Base-by-base conservation (phyloP, 371 early-diverging fungal species). In the Zopfochytrium polystomum region DNA sequence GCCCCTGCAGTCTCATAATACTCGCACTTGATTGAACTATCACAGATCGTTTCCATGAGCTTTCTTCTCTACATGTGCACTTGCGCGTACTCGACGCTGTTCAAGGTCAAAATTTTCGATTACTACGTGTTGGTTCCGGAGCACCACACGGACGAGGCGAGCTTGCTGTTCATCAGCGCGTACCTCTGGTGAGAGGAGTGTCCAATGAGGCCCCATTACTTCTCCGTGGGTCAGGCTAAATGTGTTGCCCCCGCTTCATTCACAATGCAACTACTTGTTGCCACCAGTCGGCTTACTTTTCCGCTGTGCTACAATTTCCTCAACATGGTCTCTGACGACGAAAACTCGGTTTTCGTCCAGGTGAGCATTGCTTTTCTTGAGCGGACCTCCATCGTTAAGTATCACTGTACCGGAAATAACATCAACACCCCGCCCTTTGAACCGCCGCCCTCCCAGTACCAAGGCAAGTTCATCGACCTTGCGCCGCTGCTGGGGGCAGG, bases 251-350 rank as follows among this genome's bases (percentile, higher is more conserved):
- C 15, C 30, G 30, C 18, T 51, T 9, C 38, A 20, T 53, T 60
- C 46, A 18, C 45, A 11, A 61, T 45, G 15, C 18, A 55, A 29
- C n/a, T 26, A 30, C 42, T 2, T 25, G 42, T 31, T 15, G 30
- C 25, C 65, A 2, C 3, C 51, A 73, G 79, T 62, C 73, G 73
- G 25, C 70, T 81, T 23, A 79, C 67, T 67, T 90, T 92, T 15
- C 95, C 96, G 2, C 80, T 96, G 50, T 92, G 93, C 63, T 95
- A 95, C 77, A 96, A 96, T 68, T 95, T 89, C 62, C 80, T 95
- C 47, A 91, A 90, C 38, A 78, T 93, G 57, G 84, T 82, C 2
- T 65, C 72, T 1, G 72, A 78, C 22, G 76, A 79, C 27, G 63
- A 71, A 34, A 73, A 71, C 53, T 72, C 76, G 20, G 76, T 71